These are phyloP conservation scores for Lecanicillium sp. DNA, from an alignment of 2,329 filamentous ascomycete genomes.

Conservation along the genomic window DNA sequence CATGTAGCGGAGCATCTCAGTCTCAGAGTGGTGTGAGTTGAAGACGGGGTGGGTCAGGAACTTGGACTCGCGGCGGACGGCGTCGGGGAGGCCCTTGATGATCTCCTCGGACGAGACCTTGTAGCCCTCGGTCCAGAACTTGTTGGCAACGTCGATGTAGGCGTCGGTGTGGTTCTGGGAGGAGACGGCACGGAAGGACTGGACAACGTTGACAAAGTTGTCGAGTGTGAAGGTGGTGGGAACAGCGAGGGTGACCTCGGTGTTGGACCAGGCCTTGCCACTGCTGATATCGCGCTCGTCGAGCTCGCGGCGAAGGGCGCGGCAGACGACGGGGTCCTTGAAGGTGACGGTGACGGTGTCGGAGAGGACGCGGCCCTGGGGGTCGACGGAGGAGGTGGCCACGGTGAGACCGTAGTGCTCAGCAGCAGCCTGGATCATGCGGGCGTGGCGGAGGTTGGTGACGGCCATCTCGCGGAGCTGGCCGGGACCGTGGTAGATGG, in stretches of 20 bases:
- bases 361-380: slow-evolving; percentile 58
- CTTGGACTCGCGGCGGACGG: slow-evolving; percentile 62
- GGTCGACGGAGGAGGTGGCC: slow-evolving; percentile 48
- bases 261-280: slow-evolving; percentile 51
- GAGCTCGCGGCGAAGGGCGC: slow-evolving; percentile 29
- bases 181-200: slow-evolving; percentile 25
- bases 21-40: slow-evolving; percentile 92
- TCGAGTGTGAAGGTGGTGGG: slow-evolving; percentile 22
- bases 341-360: slow-evolving; percentile 71
- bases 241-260: slow-evolving; percentile 23
- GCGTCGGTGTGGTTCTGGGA: slow-evolving; percentile 20
- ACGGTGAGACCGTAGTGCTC: slow-evolving; percentile 58
- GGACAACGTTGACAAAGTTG: slow-evolving; percentile 27
- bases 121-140: slow-evolving; percentile 35
- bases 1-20: slow-evolving; percentile 89
- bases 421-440: slow-evolving; percentile 61
- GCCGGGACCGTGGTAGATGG: slow-evolving; percentile 83
- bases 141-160: slow-evolving; percentile 26
- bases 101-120: slow-evolving; percentile 30
- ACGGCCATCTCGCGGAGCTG: slow-evolving; percentile 81
- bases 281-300: slow-evolving; percentile 62
- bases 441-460: slow-evolving; percentile 64
- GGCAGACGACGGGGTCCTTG: slow-evolving; percentile 18
- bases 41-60: slow-evolving; percentile 90
- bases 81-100: slow-evolving; percentile 42